Percentiles rank a stretch among this genome's conserved stretches.
phyloP scores from a whole-genome alignment of 2,329 filamentous ascomycete species.

The Fusarium torulosum region DNA sequence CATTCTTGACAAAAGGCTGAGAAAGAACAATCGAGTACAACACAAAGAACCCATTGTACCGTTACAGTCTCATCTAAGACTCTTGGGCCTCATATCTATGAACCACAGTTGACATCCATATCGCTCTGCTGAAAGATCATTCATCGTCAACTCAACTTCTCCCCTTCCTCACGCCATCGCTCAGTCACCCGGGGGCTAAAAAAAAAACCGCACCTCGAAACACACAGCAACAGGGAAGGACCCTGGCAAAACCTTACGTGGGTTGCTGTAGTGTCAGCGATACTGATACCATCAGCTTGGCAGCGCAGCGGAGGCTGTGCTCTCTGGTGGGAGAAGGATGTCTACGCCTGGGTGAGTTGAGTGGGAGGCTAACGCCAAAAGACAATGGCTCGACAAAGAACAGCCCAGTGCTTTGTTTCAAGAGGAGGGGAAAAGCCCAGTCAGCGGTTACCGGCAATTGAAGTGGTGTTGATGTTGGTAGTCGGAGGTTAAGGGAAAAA shows the following conservation, averaged over 20 bases:
- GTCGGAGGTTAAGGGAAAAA: slow-evolving; percentile 4
- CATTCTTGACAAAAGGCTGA: neutral
- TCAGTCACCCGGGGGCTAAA: slow-evolving; percentile 20
- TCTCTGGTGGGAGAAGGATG: slow-evolving; percentile 12
- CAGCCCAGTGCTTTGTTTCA: slow-evolving; percentile 41
- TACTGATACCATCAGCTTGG: slow-evolving; percentile 41
- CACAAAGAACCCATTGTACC: neutral
- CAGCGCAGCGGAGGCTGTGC: slow-evolving; percentile 46
- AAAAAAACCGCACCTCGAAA: slow-evolving; percentile 10
- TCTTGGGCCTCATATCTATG: neutral
- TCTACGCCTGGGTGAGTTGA: neutral
- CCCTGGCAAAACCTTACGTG: slow-evolving; percentile 36
- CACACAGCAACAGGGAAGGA: slow-evolving; percentile 36
- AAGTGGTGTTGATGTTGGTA: neutral
- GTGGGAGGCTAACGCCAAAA: slow-evolving; percentile 20
- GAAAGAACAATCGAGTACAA: neutral
- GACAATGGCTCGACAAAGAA: slow-evolving; percentile 29
- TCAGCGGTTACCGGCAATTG: slow-evolving; percentile 41
- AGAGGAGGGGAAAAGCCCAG: slow-evolving; percentile 42
- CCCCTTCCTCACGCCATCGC: slow-evolving; percentile 11
- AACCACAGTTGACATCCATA: neutral
- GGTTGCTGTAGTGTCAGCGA: slow-evolving; percentile 45
- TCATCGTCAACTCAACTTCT: slow-evolving; percentile 12
- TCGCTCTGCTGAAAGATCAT: neutral
- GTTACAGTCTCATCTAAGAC: neutral